Evolutionary conservation across 2,329 filamentous ascomycete species (phyloP), one percentile per base, ranked within the genome.

Genomic region (Fusarium sp.): DNA sequence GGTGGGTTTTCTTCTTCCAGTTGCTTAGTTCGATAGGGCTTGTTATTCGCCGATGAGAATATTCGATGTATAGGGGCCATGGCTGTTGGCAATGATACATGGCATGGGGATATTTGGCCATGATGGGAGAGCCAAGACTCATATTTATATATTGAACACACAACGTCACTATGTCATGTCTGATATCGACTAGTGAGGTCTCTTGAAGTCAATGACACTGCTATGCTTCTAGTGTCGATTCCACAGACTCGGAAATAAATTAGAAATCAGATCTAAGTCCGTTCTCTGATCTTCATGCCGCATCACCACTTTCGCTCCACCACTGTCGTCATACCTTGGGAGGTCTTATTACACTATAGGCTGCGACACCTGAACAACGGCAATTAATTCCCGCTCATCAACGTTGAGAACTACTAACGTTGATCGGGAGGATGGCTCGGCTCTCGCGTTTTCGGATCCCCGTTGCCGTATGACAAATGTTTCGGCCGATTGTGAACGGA

Each of bases 51-150:
- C n/a, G 41, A 52, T 22, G 67, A 70, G 39, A 70, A 70, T 28
- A 70, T 58, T 28, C 66, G 45, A 70, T 70, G 67, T 70, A 70
- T 70, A 17, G 51, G 59, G 7, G 59, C 67, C 67, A 70, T 70
- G 48, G 35, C 36, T 70, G 20, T 31, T 15, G n/a, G n/a, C 22
- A 22, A 49, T 51, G 13, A 24, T 15, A 26, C 20, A 28, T 26
- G 36, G n/a, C 48, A n/a, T 22, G 8, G 18, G 18, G 26, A 20
- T 5, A 15, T n/a, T 28, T 17, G 62, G 24, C 39, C 11, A n/a
- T 26, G 13, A 31, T 28, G n/a, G 35, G 51, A 56, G 20, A 39
- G 33, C 51, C 65, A 57, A 57, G 44, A 38, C 49, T 69, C 20
- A 26, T 57, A 36, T 56, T 41, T 56, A 55, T 56, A 55, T 69